Evolutionary conservation across 805 yeast genomes (phyloP).

Genomic region (Metschnikowia bowlesiae): DNA sequence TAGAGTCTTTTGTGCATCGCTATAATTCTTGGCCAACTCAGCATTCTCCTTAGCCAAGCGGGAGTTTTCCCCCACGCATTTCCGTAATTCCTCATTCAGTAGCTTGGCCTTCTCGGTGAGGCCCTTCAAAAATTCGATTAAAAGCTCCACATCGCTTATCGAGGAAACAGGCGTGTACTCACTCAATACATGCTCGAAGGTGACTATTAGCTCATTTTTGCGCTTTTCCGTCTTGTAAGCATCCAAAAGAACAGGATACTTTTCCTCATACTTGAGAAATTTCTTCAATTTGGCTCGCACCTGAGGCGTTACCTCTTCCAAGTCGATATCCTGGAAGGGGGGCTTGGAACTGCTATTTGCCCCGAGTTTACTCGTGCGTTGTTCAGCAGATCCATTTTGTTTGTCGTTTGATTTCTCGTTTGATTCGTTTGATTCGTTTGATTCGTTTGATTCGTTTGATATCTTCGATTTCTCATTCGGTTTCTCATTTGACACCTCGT

Average conservation of each 20-base stretch:
- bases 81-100: conserved; percentile 61
- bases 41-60: conserved; percentile 10
- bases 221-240: conserved; percentile 82
- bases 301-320: conserved; percentile 51
- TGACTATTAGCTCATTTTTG: conserved; percentile 52
- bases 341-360: neutral
- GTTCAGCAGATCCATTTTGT: neutral
- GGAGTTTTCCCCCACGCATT: conserved; percentile 31
- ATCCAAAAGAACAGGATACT: conserved; percentile 77
- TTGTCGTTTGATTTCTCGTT: no score
- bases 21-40: conserved; percentile 8
- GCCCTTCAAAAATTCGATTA: conserved; percentile 67
- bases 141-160: conserved; percentile 64
- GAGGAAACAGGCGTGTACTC: conserved; percentile 80
- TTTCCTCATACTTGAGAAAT: conserved; percentile 82
- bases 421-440: no score
- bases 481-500: neutral
- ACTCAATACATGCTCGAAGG: conserved; percentile 64
- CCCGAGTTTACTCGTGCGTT: neutral
- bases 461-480: neutral
- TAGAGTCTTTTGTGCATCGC: conserved; percentile 13
- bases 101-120: conserved; percentile 56
- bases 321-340: conserved; percentile 20
- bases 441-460: no score
- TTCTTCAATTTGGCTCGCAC: conserved; percentile 63